Evolutionary conservation across 208 protist species (phyloP).

Genomic region (Trypanosoma mega): DNA sequence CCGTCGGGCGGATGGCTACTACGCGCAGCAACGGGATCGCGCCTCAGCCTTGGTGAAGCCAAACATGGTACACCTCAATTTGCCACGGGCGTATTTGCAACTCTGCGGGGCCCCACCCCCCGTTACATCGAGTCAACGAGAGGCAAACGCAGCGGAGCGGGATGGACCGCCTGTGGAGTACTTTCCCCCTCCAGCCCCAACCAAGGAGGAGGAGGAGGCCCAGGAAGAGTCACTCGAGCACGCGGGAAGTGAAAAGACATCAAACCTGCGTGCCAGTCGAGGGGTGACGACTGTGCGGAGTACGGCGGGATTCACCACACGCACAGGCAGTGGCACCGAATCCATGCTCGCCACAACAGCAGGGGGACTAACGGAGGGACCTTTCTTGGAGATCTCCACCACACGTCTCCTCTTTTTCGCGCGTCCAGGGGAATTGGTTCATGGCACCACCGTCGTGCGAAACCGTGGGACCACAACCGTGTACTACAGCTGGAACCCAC

Average conservation of each 20-base stretch:
- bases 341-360: constrained; percentile 5
- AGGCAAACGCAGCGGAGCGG: constrained; percentile 24
- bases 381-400: constrained; percentile 56
- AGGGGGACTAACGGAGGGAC: constrained; percentile 15
- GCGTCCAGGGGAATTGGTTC: constrained; percentile 48
- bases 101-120: constrained; percentile 53
- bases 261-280: no score
- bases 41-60: constrained; percentile 46
- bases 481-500: constrained; percentile 76
- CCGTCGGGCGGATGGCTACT: constrained; percentile 34
- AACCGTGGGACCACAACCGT: constrained; percentile 74
- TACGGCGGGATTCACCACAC: no score
- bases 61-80: constrained; percentile 62
- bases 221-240: no score
- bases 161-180: constrained; percentile 12
- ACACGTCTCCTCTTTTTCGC: constrained; percentile 52
- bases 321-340: no score
- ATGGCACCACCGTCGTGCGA: constrained; percentile 44
- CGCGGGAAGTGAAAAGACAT: no score
- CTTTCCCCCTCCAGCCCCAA: constrained; percentile 10
- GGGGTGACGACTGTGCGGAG: no score
- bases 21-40: constrained; percentile 40
- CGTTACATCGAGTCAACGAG: constrained; percentile 25
- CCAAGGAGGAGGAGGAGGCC: background rate
- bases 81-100: constrained; percentile 64